Conservation (phyloP, 768 basidiomycete genomes). For the Boletus sp. region DNA sequence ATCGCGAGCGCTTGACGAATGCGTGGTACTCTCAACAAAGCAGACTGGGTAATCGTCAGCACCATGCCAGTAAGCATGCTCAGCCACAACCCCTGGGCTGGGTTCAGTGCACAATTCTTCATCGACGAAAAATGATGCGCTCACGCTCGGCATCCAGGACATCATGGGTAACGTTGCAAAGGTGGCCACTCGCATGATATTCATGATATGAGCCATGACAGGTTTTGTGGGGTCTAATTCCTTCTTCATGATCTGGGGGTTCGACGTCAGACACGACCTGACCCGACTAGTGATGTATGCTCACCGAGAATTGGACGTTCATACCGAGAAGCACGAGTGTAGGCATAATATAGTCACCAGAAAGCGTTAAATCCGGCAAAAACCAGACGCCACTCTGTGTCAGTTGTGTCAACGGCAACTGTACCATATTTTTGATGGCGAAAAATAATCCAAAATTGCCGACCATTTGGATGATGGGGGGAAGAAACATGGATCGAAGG, state of each 20-base stretch:
- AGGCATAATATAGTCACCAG: slow-evolving; percentile 77
- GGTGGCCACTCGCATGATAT: slow-evolving; percentile 59
- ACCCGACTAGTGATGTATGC: slow-evolving; percentile 22
- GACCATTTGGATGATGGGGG: slow-evolving; percentile 68
- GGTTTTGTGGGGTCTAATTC: slow-evolving; percentile 53
- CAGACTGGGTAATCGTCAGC: slow-evolving; percentile 47
- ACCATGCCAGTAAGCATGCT: slow-evolving; percentile 54
- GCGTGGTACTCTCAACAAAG: slow-evolving; percentile 40
- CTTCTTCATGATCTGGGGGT: slow-evolving; percentile 44
- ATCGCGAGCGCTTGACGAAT: slow-evolving; percentile 42
- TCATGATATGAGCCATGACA: slow-evolving; percentile 66
- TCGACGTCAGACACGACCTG: neutral
- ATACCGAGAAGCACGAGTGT: slow-evolving; percentile 54
- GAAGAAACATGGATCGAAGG: slow-evolving; percentile 51
- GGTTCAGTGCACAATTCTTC: neutral
- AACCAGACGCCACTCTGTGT: slow-evolving; percentile 70
- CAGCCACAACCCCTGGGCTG: slow-evolving; percentile 51
- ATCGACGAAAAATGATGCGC: slow-evolving; percentile 24
- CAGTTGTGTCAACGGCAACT: slow-evolving; percentile 71
- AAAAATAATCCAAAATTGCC: slow-evolving; percentile 83
- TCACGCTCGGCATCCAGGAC: slow-evolving; percentile 63
- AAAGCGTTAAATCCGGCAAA: slow-evolving; percentile 78
- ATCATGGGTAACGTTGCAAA: slow-evolving; percentile 52
- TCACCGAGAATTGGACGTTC: slow-evolving; percentile 67
- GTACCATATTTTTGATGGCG: slow-evolving; percentile 69